Base-by-base conservation (phyloP, 129 eudicot species). In the Centaurea solstitialis region DNA sequence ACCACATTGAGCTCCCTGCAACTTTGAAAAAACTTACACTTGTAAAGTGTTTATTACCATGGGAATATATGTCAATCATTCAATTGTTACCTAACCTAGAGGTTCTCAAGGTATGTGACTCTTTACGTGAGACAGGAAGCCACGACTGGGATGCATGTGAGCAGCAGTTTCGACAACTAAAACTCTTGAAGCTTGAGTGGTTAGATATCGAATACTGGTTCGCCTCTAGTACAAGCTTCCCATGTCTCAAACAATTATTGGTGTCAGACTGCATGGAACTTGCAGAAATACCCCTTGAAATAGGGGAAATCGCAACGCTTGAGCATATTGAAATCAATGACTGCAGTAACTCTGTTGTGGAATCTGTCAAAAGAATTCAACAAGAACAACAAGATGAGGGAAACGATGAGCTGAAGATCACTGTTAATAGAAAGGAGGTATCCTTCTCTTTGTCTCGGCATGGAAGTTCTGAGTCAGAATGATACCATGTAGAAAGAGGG, bases 231-330 rank as follows among this genome's bases (percentile, higher is more conserved):
- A 41, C 17, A 17, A 78, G 53, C 38, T 86, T 86, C 22, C 87
- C 87, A 15, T 40, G 57, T 11, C 89, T 86, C 26, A 24, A 59
- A 70, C 68, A 2, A 11, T 18, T 86, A 76, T 65, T 26, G 22
- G 7, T 15, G n/a, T n/a, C n/a, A n/a, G n/a, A 10, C 17, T 86
- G 89, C 78, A 9, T 0, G 21, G 5, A 22, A 61, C 76, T 86
- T 61, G 40, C 68, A 68, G 86, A 23, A 17, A 82, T 86, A 26
- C 86, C 86, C 10, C 64, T 70, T 70, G 74, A 76, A 50, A 6
- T 86, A 7, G 86, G 80, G 8, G 74, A 78, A 30, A 59, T 86
- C 6, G 26, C 70, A 50, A 78, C 83, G 3, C 77, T 86, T 62
- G 73, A 82, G 86, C 33, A 35, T 68, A 86, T 86, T 40, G 77